These are phyloP conservation scores for Rhizopogon roseolus DNA, from an alignment of 768 basidiomycete species.

Conservation along the genomic window DNA sequence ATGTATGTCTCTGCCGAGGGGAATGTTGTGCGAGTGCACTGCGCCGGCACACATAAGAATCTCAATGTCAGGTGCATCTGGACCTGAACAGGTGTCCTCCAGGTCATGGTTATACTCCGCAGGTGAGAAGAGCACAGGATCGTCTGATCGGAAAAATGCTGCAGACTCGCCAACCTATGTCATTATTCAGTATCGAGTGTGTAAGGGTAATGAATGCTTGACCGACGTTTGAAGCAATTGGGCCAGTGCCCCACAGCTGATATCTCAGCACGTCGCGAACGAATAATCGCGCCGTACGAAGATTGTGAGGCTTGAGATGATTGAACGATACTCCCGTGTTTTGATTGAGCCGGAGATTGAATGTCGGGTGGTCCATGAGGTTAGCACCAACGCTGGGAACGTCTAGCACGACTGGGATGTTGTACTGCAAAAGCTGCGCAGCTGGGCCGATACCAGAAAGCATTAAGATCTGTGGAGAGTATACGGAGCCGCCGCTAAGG, in stretches of 20 bases:
- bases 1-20: slow-evolving; percentile 5
- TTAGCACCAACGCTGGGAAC: slow-evolving; percentile 73
- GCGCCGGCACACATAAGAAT: slow-evolving; percentile 13
- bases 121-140: slow-evolving; percentile 24
- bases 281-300: slow-evolving; percentile 18
- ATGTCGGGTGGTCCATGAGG: slow-evolving; percentile 63
- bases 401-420: slow-evolving; percentile 54
- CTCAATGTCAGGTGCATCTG: slow-evolving; percentile 26
- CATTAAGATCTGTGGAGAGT: slow-evolving; percentile 65
- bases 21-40: neutral
- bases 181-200: neutral
- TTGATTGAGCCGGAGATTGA: slow-evolving; percentile 49
- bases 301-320: slow-evolving; percentile 27
- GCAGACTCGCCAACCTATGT: slow-evolving; percentile 23
- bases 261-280: slow-evolving; percentile 37
- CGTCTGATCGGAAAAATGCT: slow-evolving; percentile 29
- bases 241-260: slow-evolving; percentile 39
- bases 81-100: slow-evolving; percentile 25
- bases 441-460: slow-evolving; percentile 76
- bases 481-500: slow-evolving; percentile 54
- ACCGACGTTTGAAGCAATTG: slow-evolving; percentile 49
- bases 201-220: neutral
- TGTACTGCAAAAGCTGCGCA: slow-evolving; percentile 44
- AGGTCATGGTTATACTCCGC: slow-evolving; percentile 21
- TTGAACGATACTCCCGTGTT: slow-evolving; percentile 39